Base-by-base conservation (phyloP, 2,329 filamentous ascomycete genomes). In the Colletotrichum cordylinicola region DNA sequence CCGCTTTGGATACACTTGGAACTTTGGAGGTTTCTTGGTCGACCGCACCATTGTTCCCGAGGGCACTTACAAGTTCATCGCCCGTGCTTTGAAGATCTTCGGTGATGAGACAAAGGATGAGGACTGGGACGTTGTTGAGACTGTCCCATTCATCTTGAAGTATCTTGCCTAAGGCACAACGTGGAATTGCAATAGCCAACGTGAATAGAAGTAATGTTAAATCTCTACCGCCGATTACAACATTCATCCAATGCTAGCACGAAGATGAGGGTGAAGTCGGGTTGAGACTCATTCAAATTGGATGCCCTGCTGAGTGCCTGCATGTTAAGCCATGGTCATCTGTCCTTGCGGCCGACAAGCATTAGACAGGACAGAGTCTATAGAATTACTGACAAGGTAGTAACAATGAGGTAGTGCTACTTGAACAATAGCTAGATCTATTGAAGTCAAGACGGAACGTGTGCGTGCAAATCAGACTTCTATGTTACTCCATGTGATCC, bases 61-160 rank as follows among this genome's bases (percentile, higher is more conserved):
- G 67, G 82, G 82, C 1, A 37, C 31, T 2, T 83, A 83, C 55
- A 67, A 43, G 58, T 74, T 83, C 39, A 74, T 80, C 27, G 77
- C 78, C 24, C 76, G 78, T 21, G 80, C 76, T 4, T 48, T 82
- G 39, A 80, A 71, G 65, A 69, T 82, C 8, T 82, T 81, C 71
- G 82, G 81, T 3, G 78, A 83, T 27, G 62, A 67, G 12, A 33
- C 74, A 1, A 77, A 79, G 18, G 62, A 73, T n/a, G 72, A 77
- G 24, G 81, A 82, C 61, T 83, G 79, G 72, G 78, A 82, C 15
- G 56, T 72, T 6, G 62, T 77, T 6, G 76, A 78, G 43, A 77
- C 76, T 18, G 76, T 78, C 13, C 60, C 74, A 10, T 80, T 81
- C 24, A 67, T 62, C 33, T 39, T 77, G 64, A 66, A 66, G 24